Percentiles rank a stretch among this genome's conserved stretches.
Evolutionary conservation across 306 rosid species (phyloP).

Genomic region (Clitoria ternatea): DNA sequence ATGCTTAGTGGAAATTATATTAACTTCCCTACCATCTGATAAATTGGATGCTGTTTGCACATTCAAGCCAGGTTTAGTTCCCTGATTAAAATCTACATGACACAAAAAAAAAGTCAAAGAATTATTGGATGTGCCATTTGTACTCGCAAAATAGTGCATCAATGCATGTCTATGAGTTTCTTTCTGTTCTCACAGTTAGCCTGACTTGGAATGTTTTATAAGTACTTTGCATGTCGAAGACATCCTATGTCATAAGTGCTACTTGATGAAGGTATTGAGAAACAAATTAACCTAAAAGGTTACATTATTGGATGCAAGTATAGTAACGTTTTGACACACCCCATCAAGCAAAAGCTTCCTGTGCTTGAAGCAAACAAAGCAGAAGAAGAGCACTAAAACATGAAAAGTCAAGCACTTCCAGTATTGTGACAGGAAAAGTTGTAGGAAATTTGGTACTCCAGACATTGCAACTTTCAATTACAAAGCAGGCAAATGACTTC

Average conservation of each 20-base stretch:
- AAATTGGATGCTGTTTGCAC: neutral
- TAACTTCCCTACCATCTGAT: slow-evolving; percentile 12
- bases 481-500: slow-evolving; percentile 5
- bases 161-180: neutral
- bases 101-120: slow-evolving; percentile 10
- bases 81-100: slow-evolving; percentile 23
- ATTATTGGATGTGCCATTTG: neutral
- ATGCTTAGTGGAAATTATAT: slow-evolving; percentile 6
- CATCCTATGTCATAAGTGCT: neutral
- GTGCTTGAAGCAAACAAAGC: neutral
- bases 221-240: neutral
- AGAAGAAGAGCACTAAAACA: neutral
- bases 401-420: neutral
- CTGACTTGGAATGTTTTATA: neutral
- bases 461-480: neutral
- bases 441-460: neutral
- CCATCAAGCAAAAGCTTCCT: neutral
- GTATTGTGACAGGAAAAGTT: neutral
- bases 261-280: neutral
- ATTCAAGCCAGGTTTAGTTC: slow-evolving; percentile 11
- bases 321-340: neutral
- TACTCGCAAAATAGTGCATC: neutral
- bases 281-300: slow-evolving; percentile 15
- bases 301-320: neutral
- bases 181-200: neutral